Evolutionary conservation across 352 stramenopile genomes (phyloP), one percentile per base, ranked within the genome.

Genomic region (Phytophthora podocarpi): DNA sequence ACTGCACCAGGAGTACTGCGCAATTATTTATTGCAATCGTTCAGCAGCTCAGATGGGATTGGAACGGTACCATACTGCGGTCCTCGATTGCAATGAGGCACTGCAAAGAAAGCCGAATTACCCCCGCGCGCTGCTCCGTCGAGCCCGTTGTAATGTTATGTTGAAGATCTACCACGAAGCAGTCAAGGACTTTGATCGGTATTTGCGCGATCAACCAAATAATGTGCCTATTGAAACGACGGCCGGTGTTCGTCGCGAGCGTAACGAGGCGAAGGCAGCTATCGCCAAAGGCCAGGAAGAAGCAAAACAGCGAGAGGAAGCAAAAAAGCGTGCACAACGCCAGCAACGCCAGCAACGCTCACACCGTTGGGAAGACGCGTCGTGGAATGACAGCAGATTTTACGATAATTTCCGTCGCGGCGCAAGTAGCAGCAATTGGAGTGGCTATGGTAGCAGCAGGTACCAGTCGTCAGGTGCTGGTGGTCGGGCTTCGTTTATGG

Each of bases 21-120:
- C 82, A 1, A 74, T 91, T 32, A 78, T 96, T 40, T 90, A 87
- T 39, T 91, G 85, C 68, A 96, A 96, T 49, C 80, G 87, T 31
- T 84, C 87, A 3, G 87, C 87, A 20, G 87, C 87, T 30, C 71
- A 89, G 21, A 96, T 96, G 87, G 77, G 72, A 4, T 51, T 94
- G 37, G 69, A 85, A 26, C 67, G 78, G 20, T 92, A 78, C 51
- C 67, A 85, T 32, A 85, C 72, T 12, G 87, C 85, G 2, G 70
- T 93, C 1, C 53, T 85, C 6, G 87, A 96, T 61, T 96, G 87
- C 34, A 82, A 92, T 20, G 76, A 88, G 9, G 82, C 87, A 0
- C 39, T 96, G 30, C 62, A 80, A 53, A 70, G 81, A 10, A 90
- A 93, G 36, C 59, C 76, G 8, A 64, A 72, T 6, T 93, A 90